A percentile compares a stretch with the other conserved stretches of the same genome.
Conservation (phyloP, 495 filamentous ascomycete genomes). For the Talaromyces nanjingensis region DNA sequence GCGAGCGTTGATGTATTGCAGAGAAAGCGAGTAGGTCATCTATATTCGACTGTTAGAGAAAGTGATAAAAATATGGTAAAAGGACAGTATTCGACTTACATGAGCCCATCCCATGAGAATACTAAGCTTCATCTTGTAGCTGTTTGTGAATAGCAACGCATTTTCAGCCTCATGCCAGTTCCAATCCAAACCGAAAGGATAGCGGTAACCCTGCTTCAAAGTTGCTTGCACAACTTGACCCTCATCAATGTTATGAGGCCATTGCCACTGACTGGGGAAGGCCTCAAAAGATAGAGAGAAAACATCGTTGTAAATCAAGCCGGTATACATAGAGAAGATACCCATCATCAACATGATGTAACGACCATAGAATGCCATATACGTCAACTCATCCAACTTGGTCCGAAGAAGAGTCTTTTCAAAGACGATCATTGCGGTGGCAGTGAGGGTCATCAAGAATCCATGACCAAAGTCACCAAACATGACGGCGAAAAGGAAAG, state of each 20-base stretch:
- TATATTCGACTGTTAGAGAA: slow-evolving; percentile 17
- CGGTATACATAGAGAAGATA: slow-evolving; percentile 92
- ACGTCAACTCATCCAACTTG: slow-evolving; percentile 89
- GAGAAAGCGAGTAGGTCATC: slow-evolving; percentile 96
- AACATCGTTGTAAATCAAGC: slow-evolving; percentile 94
- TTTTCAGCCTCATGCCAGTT: slow-evolving; percentile 95
- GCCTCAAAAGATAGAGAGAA: slow-evolving; percentile 89
- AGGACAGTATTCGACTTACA: slow-evolving; percentile 31
- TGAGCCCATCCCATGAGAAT: slow-evolving; percentile 94
- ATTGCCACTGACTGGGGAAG: slow-evolving; percentile 85
- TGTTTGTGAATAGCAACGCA: slow-evolving; percentile 88
- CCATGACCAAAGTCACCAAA: slow-evolving; percentile 97
- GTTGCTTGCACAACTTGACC: slow-evolving; percentile 55
- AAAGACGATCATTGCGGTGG: slow-evolving; percentile 88
- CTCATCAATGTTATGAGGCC: slow-evolving; percentile 58
- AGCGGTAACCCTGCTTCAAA: slow-evolving; percentile 67
- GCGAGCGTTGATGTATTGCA: slow-evolving; percentile 86
- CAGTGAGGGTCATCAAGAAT: slow-evolving; percentile 70
- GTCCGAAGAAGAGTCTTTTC: slow-evolving; percentile 77
- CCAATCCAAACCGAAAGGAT: slow-evolving; percentile 96
- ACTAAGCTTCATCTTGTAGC: slow-evolving; percentile 99
- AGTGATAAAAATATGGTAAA: no score
- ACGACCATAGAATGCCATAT: slow-evolving; percentile 97
- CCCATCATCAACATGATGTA: slow-evolving; percentile 99
- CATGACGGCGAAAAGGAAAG: slow-evolving; percentile 98